Evolutionary conservation across 2,329 filamentous ascomycete species (phyloP).

Genomic region (Alternaria triticimaculans): DNA sequence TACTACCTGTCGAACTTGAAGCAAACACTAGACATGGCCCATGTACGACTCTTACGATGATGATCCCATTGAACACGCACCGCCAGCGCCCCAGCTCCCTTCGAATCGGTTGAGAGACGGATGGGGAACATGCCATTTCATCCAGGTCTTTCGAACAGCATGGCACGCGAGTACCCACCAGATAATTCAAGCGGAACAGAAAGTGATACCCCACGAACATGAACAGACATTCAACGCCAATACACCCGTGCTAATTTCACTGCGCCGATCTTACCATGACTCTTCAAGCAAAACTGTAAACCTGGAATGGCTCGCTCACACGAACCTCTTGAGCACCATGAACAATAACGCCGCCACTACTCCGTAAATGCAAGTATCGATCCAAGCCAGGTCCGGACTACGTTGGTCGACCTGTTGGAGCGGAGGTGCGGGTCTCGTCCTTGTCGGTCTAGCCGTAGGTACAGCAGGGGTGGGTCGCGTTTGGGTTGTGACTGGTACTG

Average conservation of each 20-base stretch:
- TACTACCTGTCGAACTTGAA: background rate
- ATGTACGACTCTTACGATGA: background rate
- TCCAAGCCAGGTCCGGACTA: slow-evolving; percentile 67
- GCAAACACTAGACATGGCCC: background rate
- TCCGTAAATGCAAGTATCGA: slow-evolving; percentile 80
- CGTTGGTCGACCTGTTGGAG: slow-evolving; percentile 34
- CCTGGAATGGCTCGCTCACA: background rate
- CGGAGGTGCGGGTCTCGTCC: slow-evolving; percentile 19
- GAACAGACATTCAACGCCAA: background rate
- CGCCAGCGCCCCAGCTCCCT: background rate
- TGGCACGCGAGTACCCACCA: background rate
- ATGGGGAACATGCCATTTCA: background rate
- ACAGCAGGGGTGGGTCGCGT: background rate
- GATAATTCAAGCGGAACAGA: background rate
- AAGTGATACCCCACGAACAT: background rate
- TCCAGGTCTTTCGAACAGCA: background rate
- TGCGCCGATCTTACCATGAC: background rate
- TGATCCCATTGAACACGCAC: background rate
- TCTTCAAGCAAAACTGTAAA: background rate
- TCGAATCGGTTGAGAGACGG: background rate
- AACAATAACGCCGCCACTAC: slow-evolving; percentile 73
- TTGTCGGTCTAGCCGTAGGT: slow-evolving; percentile 16
- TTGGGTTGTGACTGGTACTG: slow-evolving; percentile 2
- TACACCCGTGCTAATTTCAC: background rate
- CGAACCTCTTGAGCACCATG: slow-evolving; percentile 66